Percentiles rank a stretch among this genome's conserved stretches.
These are phyloP conservation scores for Terana coerulea DNA, from an alignment of 768 basidiomycete species.

Conservation along the genomic window DNA sequence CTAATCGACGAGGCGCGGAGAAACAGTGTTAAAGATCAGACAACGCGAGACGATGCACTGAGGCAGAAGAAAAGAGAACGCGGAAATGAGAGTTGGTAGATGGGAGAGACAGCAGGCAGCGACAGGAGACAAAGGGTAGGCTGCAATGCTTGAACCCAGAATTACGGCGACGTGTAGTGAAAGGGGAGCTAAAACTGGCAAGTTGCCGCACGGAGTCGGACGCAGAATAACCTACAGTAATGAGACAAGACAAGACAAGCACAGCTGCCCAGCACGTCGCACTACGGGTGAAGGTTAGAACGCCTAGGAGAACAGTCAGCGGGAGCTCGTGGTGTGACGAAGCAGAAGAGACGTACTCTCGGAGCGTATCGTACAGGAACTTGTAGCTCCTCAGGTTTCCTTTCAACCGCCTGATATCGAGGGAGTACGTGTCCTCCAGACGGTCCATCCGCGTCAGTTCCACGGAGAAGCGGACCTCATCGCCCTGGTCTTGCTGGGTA, in stretches of 20 bases:
- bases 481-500: conserved; percentile 75
- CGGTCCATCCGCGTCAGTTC: conserved; percentile 85
- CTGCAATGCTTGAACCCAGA: not conserved
- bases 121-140: not conserved
- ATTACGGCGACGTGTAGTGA: conserved; percentile 3
- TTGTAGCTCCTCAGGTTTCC: conserved; percentile 92
- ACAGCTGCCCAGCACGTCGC: not conserved
- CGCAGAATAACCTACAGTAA: conserved; percentile 1
- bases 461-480: conserved; percentile 95
- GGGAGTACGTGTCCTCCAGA: conserved; percentile 83
- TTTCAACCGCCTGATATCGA: conserved; percentile 90
- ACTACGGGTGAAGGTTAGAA: conserved; percentile 25
- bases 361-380: conserved; percentile 83
- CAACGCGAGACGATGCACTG: too few species aligned
- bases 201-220: not conserved
- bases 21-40: too few species aligned
- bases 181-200: not conserved
- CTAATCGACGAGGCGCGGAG: too few species aligned
- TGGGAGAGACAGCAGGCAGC: too few species aligned
- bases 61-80: too few species aligned
- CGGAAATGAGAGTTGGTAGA: not conserved
- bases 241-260: too few species aligned
- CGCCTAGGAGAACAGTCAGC: conserved; percentile 14
- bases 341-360: conserved; percentile 59
- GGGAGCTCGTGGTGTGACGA: not conserved